phyloP scores from a whole-genome alignment of 148 eudicot genomes.

The Oxyria digyna region DNA sequence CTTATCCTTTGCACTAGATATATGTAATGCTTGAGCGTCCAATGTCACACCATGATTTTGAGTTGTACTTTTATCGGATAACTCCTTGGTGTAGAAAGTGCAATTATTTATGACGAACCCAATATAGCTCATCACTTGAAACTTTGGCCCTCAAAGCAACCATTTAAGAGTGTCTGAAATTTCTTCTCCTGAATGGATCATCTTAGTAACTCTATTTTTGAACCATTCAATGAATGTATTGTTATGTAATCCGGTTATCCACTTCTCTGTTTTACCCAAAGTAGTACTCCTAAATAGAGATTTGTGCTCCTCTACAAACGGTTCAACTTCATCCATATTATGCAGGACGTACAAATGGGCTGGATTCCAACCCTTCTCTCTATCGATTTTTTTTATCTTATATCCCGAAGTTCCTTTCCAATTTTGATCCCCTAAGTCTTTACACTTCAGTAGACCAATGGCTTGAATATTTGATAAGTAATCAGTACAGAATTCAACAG shows the following conservation, averaged over 20 bases:
- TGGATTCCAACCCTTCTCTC: neutral
- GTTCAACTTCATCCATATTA: neutral
- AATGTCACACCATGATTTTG: conserved; percentile 6
- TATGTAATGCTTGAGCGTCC: neutral
- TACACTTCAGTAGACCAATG: neutral
- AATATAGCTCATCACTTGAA: neutral
- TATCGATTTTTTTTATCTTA: neutral
- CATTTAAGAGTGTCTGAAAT: neutral
- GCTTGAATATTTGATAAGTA: neutral
- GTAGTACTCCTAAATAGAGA: neutral
- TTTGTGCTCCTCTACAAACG: neutral
- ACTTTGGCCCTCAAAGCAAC: neutral
- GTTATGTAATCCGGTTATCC: neutral
- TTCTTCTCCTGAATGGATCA: neutral
- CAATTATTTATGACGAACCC: neutral
- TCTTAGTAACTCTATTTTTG: neutral
- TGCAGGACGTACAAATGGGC: neutral
- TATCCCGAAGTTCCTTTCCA: neutral
- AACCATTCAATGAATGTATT: neutral
- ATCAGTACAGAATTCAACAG: neutral
- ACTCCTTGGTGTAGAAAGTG: neutral
- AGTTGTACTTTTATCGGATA: neutral
- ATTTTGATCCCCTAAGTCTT: neutral
- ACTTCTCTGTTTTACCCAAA: neutral
- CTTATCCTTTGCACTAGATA: too few species aligned